These are phyloP conservation scores for Claviceps lovelessii DNA, from an alignment of 2,329 filamentous ascomycete species.

Conservation along the genomic window DNA sequence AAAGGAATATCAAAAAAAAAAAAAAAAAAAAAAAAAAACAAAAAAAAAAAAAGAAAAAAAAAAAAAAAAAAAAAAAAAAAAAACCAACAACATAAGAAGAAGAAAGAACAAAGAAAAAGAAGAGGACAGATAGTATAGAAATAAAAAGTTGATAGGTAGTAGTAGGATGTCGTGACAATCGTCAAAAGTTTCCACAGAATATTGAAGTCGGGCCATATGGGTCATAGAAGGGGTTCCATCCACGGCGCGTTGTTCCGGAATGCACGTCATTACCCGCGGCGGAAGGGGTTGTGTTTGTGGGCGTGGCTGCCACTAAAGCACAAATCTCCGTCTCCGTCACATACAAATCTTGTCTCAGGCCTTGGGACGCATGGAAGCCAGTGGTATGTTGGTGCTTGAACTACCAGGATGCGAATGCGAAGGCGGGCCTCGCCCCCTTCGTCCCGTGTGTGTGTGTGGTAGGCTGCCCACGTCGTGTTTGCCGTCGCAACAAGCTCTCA, in stretches of 20 bases:
- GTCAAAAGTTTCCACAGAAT: slow-evolving; percentile 1
- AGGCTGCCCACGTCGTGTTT: slow-evolving; percentile 60
- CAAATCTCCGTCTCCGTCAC: background rate
- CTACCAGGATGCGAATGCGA: slow-evolving; percentile 23
- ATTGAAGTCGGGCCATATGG: background rate
- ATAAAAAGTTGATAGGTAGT: background rate
- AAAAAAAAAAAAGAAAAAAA: too few species aligned
- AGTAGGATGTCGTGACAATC: slow-evolving; percentile 3
- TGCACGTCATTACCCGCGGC: background rate
- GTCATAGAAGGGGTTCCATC: background rate
- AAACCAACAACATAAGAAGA: background rate
- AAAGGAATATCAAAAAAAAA: too few species aligned
- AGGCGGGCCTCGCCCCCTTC: slow-evolving; percentile 28
- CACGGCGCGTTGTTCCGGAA: background rate
- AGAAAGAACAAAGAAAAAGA: background rate
- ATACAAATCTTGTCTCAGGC: slow-evolving; percentile 11
- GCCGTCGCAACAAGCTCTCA: slow-evolving; percentile 95
- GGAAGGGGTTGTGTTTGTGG: background rate
- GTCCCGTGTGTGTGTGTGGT: slow-evolving; percentile 30
- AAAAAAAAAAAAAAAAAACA: background rate
- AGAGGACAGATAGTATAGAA: background rate
- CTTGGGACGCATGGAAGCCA: slow-evolving; percentile 23
- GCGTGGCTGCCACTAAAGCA: background rate
- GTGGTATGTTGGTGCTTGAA: slow-evolving; percentile 21
- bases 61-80: background rate